phyloP scores from a whole-genome alignment of 306 rosid species.

The Citrullus mucosospermus region DNA sequence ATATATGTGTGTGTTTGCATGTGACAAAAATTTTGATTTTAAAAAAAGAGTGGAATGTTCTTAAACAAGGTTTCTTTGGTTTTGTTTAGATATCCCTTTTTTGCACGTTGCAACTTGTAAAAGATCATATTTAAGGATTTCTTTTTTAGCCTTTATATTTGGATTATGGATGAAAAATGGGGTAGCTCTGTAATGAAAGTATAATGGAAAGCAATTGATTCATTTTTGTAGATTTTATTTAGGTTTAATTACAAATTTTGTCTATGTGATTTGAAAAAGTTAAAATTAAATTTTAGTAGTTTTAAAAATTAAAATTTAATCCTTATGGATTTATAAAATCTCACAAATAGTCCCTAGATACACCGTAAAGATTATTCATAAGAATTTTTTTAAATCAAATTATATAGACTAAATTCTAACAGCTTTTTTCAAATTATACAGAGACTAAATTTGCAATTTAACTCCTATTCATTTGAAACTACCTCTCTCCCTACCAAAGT shows the following conservation, averaged over 20 bases:
- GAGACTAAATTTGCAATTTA: no score
- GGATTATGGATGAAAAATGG: background rate
- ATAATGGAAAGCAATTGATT: background rate
- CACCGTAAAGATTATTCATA: no score
- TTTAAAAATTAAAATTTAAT: no score
- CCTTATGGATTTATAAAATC: no score
- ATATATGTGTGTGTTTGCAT: background rate
- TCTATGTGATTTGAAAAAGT: no score
- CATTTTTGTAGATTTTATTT: background rate
- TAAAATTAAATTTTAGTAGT: no score
- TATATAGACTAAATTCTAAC: no score
- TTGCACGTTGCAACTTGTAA: background rate
- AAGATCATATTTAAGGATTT: background rate
- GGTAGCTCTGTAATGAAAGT: background rate
- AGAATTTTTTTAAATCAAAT: no score
- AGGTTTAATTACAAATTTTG: no score
- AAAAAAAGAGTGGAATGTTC: background rate
- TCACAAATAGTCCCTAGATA: no score
- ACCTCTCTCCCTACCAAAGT: background rate
- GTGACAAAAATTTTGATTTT: background rate
- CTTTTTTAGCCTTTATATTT: background rate
- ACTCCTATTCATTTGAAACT: no score
- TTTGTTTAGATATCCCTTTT: background rate
- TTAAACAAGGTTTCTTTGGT: background rate
- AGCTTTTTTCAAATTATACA: no score